These are phyloP conservation scores for Schrenkiella parvula DNA, from an alignment of 345 rosid species.

Conservation along the genomic window DNA sequence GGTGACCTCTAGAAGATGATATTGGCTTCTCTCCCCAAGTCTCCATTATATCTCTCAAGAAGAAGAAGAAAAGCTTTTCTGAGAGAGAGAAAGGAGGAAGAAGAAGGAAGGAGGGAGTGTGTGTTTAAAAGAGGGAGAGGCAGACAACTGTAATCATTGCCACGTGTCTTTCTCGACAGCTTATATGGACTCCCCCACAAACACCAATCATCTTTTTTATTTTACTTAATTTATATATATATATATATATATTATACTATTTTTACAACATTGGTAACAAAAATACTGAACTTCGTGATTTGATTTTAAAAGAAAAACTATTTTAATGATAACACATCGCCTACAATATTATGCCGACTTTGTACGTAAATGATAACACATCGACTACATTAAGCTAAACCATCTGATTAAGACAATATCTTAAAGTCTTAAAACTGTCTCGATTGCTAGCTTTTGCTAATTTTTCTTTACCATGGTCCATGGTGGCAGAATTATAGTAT, in stretches of 20 bases:
- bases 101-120: constrained; percentile 24
- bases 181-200: constrained; percentile 25
- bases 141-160: constrained; percentile 29
- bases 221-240: no score
- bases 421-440: no score
- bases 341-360: no score
- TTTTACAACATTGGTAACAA: no score
- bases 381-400: no score
- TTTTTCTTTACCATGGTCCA: background rate
- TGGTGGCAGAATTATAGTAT: background rate
- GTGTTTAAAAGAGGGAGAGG: constrained; percentile 26
- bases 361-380: no score
- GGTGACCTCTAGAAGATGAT: constrained; percentile 20
- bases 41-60: constrained; percentile 41
- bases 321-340: no score
- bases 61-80: background rate
- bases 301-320: no score
- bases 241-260: no score
- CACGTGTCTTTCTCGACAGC: constrained; percentile 40
- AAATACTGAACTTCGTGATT: no score
- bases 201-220: constrained; percentile 23
- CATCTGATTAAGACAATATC: no score
- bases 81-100: constrained; percentile 11
- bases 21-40: constrained; percentile 41
- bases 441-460: background rate